Base-by-base conservation (phyloP, 495 filamentous ascomycete genomes). In the Chaetomidium leptoderma region DNA sequence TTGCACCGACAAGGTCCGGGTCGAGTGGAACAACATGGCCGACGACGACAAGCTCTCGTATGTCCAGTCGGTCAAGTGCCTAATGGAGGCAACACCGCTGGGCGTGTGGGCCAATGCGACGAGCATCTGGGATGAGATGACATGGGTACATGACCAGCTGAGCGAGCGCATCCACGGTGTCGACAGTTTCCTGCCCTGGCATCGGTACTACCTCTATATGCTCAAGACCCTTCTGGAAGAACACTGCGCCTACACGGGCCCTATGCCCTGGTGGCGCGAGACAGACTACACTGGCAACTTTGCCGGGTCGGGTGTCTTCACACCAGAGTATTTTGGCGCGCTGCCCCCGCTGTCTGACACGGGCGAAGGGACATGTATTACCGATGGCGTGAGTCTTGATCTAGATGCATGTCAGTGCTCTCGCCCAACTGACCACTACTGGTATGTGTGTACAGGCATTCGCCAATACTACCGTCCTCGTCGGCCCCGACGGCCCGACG, bases 201-300 rank as follows among this genome's bases (percentile, higher is more conserved):
- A 50, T 11, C 47, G 47, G 29, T 50, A 50, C 47, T 50, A 24
- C 30, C 16, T 32, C 30, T 17, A 36, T 17, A 5, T 24, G 9
- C n/a, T 23, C 17, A 32, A 21, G 17, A 27, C 43, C 8, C 43
- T 46, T 7, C 43, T 46, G 23, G 24, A 13, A 3, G 43, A 29
- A 1, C 43, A 46, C 11, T 46, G 43, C 23, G 23, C 43, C 26
- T 46, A 46, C 43, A 29, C 43, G 13, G 43, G 43, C 11, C 43
- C 43, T 7, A 46, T 46, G 14, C 43, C 43, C 13, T 46, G 43
- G 43, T 46, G 24, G 43, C 43, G 43, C 24, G 43, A 46, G 43
- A n/a, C 43, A 0, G 16, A 29, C 7, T 27, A 46, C 43, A 29
- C 43, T 0, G 43, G 43, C 43, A 6, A 46, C 16, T 46, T 46